Evolutionary conservation across 257 asterid species (phyloP).

Genomic region (Leptodermis oblonga): DNA sequence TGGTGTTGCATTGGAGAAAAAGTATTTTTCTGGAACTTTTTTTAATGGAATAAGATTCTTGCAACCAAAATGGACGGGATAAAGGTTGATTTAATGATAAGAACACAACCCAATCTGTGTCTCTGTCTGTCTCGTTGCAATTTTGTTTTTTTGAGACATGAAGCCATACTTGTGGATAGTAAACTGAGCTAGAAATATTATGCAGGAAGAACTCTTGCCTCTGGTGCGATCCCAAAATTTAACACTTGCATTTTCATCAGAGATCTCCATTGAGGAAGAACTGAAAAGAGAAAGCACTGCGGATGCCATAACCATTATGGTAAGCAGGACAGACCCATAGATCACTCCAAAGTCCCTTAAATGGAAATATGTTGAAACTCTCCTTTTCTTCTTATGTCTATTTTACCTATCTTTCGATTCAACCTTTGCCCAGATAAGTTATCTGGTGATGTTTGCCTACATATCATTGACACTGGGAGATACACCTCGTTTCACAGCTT

Average conservation of each 20-base stretch:
- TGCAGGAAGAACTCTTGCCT: slow-evolving; percentile 87
- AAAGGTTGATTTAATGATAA: not conserved
- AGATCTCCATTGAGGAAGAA: slow-evolving; percentile 96
- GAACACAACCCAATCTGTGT: not conserved
- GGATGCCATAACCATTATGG: slow-evolving; percentile 92
- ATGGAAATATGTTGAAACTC: not conserved
- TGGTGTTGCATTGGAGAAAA: not conserved
- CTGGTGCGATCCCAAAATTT: slow-evolving; percentile 70
- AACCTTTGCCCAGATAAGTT: slow-evolving; percentile 76
- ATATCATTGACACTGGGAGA: slow-evolving; percentile 97
- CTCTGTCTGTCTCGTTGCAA: not conserved
- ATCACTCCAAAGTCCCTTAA: slow-evolving; percentile 3
- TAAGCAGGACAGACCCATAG: slow-evolving; percentile 22
- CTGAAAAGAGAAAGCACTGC: slow-evolving; percentile 98
- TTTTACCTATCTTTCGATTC: not conserved
- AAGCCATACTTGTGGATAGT: not conserved
- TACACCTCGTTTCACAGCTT: slow-evolving; percentile 72
- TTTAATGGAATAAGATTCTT: not conserved
- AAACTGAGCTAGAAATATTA: slow-evolving; percentile 27
- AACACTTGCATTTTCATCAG: slow-evolving; percentile 86
- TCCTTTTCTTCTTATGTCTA: not conserved
- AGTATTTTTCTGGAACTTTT: not conserved
- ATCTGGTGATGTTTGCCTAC: slow-evolving; percentile 99
- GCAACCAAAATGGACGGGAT: not conserved
- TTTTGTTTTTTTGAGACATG: not conserved